A percentile compares a stretch with the other conserved stretches of the same genome.
These are phyloP conservation scores for Medicago lupulina DNA, from an alignment of 306 rosid species.

Conservation along the genomic window DNA sequence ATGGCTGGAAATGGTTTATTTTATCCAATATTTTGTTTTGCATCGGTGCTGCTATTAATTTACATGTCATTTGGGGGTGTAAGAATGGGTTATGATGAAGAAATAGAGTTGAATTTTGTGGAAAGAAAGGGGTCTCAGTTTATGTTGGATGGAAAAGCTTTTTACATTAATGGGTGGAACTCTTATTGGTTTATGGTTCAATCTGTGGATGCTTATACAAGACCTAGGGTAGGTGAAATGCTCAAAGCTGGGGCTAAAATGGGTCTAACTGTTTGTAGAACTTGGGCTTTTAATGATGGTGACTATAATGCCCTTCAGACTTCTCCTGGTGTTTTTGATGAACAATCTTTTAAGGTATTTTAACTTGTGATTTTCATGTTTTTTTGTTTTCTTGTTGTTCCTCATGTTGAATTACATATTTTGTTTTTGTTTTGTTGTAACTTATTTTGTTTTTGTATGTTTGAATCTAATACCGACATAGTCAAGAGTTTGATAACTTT, in stretches of 20 bases:
- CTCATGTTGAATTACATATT: background rate
- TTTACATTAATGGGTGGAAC: constrained; percentile 96
- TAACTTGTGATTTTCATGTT: constrained; percentile 27
- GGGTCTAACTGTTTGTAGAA: constrained; percentile 96
- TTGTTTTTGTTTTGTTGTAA: constrained; percentile 32
- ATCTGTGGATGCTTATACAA: constrained; percentile 68
- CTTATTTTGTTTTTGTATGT: constrained; percentile 23
- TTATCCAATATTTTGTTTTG: constrained; percentile 79
- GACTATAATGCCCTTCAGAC: constrained; percentile 90
- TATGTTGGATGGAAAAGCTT: constrained; percentile 71
- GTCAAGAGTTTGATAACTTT: constrained; percentile 33
- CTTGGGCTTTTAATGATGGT: constrained; percentile 98
- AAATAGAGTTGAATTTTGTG: constrained; percentile 62
- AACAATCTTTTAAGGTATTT: constrained; percentile 82
- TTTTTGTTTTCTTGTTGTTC: background rate
- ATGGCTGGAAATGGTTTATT: constrained; percentile 74
- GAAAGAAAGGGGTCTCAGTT: constrained; percentile 82
- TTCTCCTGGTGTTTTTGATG: constrained; percentile 88
- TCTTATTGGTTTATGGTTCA: constrained; percentile 98
- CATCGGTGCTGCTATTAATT: constrained; percentile 66
- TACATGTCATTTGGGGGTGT: constrained; percentile 81
- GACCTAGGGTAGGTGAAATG: constrained; percentile 70
- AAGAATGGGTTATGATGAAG: constrained; percentile 52
- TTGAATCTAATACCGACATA: constrained; percentile 32
- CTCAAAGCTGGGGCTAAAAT: constrained; percentile 76